Conservation (phyloP, 2,329 filamentous ascomycete species). For the Cytospora leucostoma region DNA sequence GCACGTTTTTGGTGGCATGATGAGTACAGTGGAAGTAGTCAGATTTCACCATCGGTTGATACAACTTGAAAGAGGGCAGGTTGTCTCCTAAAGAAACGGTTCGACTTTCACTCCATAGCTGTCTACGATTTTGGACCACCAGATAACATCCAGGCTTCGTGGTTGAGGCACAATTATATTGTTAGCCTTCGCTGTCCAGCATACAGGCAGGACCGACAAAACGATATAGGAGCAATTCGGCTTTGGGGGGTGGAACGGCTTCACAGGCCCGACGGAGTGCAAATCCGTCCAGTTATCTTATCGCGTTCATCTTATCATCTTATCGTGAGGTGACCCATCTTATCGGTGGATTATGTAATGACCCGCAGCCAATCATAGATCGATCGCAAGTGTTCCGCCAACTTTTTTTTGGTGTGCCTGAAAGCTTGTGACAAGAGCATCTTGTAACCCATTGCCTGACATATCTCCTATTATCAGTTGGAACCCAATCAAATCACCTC, state of each 20-base stretch:
- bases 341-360: constrained; percentile 19
- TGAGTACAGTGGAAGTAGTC: neutral
- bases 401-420: constrained; percentile 19
- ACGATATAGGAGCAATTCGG: too few relatives aligned
- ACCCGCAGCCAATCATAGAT: constrained; percentile 13
- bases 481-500: neutral
- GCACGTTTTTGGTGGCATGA: too few relatives aligned
- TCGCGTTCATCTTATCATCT: neutral
- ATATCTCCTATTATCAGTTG: neutral
- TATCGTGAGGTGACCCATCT: constrained; percentile 11
- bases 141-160: too few relatives aligned
- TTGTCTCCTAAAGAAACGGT: neutral
- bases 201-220: too few relatives aligned
- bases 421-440: neutral
- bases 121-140: neutral
- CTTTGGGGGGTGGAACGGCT: too few relatives aligned
- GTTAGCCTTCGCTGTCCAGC: too few relatives aligned
- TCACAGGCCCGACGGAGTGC: neutral
- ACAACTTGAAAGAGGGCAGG: neutral
- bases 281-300: neutral
- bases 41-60: neutral
- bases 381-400: constrained; percentile 14
- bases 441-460: too few relatives aligned
- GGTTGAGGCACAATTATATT: too few relatives aligned
- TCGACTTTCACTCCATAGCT: neutral